phyloP scores from a whole-genome alignment of 345 rosid genomes.

The Carallia pectinifolia region DNA sequence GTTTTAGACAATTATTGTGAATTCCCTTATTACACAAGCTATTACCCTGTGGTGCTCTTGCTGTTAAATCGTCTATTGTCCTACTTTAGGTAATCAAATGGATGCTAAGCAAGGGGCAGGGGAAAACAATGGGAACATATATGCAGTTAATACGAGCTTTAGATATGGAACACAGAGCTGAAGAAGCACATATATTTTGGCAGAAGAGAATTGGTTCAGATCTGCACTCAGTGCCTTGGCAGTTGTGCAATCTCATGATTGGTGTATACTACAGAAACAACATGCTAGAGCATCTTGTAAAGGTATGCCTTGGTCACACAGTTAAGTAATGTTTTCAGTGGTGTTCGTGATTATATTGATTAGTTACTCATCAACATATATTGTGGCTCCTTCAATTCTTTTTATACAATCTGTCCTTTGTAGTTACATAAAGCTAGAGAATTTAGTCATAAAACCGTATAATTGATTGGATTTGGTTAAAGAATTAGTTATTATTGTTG shows the following conservation, averaged over 20 bases:
- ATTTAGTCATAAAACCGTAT: not conserved
- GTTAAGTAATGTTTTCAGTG: not conserved
- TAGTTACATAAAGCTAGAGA: not conserved
- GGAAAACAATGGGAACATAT: conserved; percentile 81
- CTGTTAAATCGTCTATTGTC: not conserved
- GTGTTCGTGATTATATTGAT: not conserved
- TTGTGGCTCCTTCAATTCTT: too few relatives aligned
- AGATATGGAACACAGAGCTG: conserved; percentile 85
- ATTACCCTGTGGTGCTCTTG: not conserved
- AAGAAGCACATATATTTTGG: conserved; percentile 90
- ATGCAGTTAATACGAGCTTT: conserved; percentile 71
- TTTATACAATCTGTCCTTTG: too few relatives aligned
- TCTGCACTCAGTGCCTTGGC: conserved; percentile 94
- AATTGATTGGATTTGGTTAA: too few relatives aligned
- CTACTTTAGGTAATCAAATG: conserved; percentile 76
- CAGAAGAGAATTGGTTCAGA: conserved; percentile 62
- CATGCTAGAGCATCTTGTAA: conserved; percentile 68
- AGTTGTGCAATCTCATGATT: conserved; percentile 62
- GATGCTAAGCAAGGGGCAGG: conserved; percentile 98
- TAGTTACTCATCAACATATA: not conserved
- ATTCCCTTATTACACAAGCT: not conserved
- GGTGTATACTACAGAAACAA: conserved; percentile 76
- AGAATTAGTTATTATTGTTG: too few relatives aligned
- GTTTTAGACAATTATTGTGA: not conserved
- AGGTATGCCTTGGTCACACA: conserved; percentile 42